Evolutionary conservation across 2,329 filamentous ascomycete genomes (phyloP), one percentile per base, ranked within the genome.

Genomic region (Emmonsia crescens): DNA sequence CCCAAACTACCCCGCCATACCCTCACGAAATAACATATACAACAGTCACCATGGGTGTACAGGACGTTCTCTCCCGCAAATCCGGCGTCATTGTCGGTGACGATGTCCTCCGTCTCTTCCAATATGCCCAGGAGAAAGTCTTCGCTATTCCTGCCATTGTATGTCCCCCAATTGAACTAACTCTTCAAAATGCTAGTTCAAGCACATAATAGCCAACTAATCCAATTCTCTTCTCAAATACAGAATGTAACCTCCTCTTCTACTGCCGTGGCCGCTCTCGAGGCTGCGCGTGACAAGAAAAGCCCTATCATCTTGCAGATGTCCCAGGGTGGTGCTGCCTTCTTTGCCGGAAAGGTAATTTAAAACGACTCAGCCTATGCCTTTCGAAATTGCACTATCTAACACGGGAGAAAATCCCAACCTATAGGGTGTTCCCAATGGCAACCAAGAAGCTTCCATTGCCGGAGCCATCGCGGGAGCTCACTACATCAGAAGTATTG

Each of bases 211-310:
- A 65, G 48, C 14, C 56, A 27, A 57, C 64, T 64, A 33, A 64
- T 42, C 52, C 9, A 33, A 60, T 33, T 29, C 51, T n/a, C 42
- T 42, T 44, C 33, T 46, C 14, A 42, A 44, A 36, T 51, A 38
- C 64, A 83, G 81, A 96, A 97, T 80, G 89, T 96, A 74, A 97
- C 93, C 70, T 96, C 91, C 49, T 96, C 89, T 65, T 96, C 91
- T 66, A 91, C 88, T 65, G 88, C 86, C 66, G 88, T 96, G 68
- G 86, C 91, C 71, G 80, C 90, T 61, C 91, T 99, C 70, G 94
- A 99, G 84, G 94, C 94, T 75, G 94, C 94, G 70, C 88, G 91
- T 72, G 92, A 97, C 78, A 82, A 86, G 75, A 96, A 96, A 78
- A 83, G 89, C 64, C 94, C 94, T 71, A 87, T 96, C 79, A 89